phyloP scores from a whole-genome alignment of 148 eudicot species.

The Persicaria tinctoria region DNA sequence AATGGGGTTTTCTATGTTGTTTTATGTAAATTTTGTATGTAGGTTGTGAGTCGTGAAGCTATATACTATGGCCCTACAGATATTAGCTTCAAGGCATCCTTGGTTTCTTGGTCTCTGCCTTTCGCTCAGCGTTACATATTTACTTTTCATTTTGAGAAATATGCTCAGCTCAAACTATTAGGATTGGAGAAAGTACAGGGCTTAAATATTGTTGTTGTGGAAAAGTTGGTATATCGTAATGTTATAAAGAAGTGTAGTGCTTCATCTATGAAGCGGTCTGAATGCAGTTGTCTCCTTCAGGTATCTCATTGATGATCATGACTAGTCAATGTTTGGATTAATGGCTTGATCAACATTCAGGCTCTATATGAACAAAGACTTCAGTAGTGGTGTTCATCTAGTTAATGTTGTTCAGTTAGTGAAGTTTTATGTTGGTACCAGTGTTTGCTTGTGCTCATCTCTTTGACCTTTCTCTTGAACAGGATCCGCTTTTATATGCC shows the following conservation, averaged over 20 bases:
- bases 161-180: conserved; percentile 55
- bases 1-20: neutral
- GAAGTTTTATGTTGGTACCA: too few species aligned
- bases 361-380: too few species aligned
- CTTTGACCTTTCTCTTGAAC: too few species aligned
- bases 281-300: conserved; percentile 74
- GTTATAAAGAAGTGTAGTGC: conserved; percentile 44
- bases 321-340: too few species aligned
- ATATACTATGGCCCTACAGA: conserved; percentile 60
- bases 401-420: too few species aligned
- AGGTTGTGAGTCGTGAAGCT: conserved; percentile 88
- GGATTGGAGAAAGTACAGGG: conserved; percentile 34
- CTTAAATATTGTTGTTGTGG: conserved; percentile 57
- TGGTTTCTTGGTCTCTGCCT: conserved; percentile 85
- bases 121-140: conserved; percentile 84
- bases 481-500: too few species aligned
- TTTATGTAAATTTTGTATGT: conserved; percentile 14
- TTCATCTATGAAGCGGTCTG: conserved; percentile 47
- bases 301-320: too few species aligned
- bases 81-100: conserved; percentile 41
- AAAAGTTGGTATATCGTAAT: conserved; percentile 62
- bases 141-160: conserved; percentile 51
- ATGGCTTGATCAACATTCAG: too few species aligned
- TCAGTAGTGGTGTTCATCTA: too few species aligned
- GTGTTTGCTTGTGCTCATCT: too few species aligned